phyloP scores from a whole-genome alignment of 2,329 filamentous ascomycete species.

The Pseudogymnoascus sp. region DNA sequence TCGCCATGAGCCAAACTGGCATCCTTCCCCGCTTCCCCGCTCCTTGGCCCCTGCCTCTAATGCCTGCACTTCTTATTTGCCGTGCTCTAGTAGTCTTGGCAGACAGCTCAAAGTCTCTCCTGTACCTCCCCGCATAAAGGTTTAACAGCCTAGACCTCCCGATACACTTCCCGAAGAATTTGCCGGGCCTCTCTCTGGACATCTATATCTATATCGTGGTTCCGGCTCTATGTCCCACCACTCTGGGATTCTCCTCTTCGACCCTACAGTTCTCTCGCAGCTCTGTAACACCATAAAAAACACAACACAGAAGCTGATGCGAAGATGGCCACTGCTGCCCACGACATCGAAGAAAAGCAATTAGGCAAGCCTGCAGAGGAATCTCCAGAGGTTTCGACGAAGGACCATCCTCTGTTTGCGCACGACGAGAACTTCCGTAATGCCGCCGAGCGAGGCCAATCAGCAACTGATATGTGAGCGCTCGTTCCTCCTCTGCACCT shows the following conservation, averaged over 20 bases:
- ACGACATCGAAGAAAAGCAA: constrained; percentile 10
- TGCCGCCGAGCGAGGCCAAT: constrained; percentile 22
- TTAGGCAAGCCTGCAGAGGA: neutral
- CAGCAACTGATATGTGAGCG: constrained; percentile 23
- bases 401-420: neutral
- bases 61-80: neutral
- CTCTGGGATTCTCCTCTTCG: neutral
- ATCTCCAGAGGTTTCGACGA: neutral
- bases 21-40: neutral
- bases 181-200: neutral
- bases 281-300: neutral
- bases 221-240: neutral
- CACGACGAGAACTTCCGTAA: constrained; percentile 19
- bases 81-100: neutral
- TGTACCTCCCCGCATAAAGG: neutral
- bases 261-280: neutral
- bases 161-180: neutral
- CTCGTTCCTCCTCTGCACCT: neutral
- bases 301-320: neutral
- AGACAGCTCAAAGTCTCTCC: neutral
- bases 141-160: neutral
- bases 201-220: neutral
- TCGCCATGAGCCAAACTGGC: neutral
- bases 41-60: neutral
- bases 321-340: neutral